Evolutionary conservation across 2,329 filamentous ascomycete species (phyloP), one percentile per base, ranked within the genome.

Genomic region (Colletotrichum lupini): DNA sequence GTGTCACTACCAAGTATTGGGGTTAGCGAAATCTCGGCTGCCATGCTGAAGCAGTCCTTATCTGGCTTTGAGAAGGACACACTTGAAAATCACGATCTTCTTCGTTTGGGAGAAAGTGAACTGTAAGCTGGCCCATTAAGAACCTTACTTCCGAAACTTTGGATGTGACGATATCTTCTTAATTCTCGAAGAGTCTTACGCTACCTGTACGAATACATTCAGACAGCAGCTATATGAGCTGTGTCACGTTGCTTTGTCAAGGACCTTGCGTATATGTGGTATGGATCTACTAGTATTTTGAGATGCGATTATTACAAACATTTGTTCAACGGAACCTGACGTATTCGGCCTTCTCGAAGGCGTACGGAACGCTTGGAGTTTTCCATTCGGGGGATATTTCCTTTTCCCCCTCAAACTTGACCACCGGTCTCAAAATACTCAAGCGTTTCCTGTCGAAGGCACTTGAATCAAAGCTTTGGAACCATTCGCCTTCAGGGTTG

Each of bases 51-150:
- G 16, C 84, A 87, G 72, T 83, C 81, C 0, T 58, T 86, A 1
- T 77, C 83, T 35, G 87, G 87, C 0, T 83, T 88, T 46, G 83
- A 85, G 60, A 85, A 85, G 76, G 86, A 88, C 0, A 81, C 84
- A 2, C 75, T 88, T 24, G 53, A 77, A 62, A 86, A 86, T 58
- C 79, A 81, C 1, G 86, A 89, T 62, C 57, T 87, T 5, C n/a
- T 59, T 19, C 19, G 49, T n/a, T n/a, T 52, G 7, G 49, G 49
- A 3, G 19, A 42, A 42, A 16, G 35, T 5, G 14, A 16, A 42
- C 14, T 6, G 0, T 19, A 12, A 42, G 35, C 35, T 42, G 2
- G 6, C 5, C 35, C 35, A 16, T 16, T 6, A 6, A 14, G 35
- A 16, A 42, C 12, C 5, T 5, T 42, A 6, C 5, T 5, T 6